Conservation (phyloP, 495 filamentous ascomycete species). For the Daldinia decipiens region DNA sequence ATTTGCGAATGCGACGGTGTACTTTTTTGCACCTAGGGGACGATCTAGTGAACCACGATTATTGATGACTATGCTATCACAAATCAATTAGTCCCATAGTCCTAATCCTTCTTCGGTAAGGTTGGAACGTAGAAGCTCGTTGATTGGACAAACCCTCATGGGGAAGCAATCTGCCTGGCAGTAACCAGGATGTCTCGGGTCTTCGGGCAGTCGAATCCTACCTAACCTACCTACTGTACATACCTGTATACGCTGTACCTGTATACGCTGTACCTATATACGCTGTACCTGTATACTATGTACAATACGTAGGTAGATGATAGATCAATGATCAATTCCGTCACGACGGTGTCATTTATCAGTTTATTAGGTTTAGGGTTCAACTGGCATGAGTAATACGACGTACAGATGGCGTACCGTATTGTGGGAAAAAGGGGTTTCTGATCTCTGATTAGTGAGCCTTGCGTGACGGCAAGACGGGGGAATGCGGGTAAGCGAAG, state of each 20-base stretch:
- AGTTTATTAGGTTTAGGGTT: constrained; percentile 21
- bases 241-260: no score
- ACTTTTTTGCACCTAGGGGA: constrained; percentile 17
- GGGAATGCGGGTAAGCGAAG: constrained; percentile 34
- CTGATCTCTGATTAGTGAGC: constrained; percentile 19
- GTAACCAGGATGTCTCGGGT: constrained; percentile 33
- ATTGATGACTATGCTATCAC: constrained; percentile 43
- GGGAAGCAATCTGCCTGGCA: constrained; percentile 30
- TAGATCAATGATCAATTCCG: constrained; percentile 31
- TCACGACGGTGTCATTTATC: constrained; percentile 10
- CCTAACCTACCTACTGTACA: background rate
- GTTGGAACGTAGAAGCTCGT: constrained; percentile 12
- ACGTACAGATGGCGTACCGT: constrained; percentile 8
- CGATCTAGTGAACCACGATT: constrained; percentile 22
- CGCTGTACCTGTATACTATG: no score
- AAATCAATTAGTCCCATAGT: constrained; percentile 32
- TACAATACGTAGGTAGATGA: constrained; percentile 12
- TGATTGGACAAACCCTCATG: constrained; percentile 32
- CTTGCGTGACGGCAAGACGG: constrained; percentile 24
- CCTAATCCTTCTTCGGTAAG: constrained; percentile 37
- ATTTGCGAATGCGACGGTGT: constrained; percentile 16
- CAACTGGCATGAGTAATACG: constrained; percentile 12
- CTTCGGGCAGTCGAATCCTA: constrained; percentile 36
- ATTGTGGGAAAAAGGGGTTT: constrained; percentile 23
- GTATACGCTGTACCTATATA: no score